These are phyloP conservation scores for Pseudocercospora fijiensis DNA, from an alignment of 2,329 filamentous ascomycete species.

Conservation along the genomic window DNA sequence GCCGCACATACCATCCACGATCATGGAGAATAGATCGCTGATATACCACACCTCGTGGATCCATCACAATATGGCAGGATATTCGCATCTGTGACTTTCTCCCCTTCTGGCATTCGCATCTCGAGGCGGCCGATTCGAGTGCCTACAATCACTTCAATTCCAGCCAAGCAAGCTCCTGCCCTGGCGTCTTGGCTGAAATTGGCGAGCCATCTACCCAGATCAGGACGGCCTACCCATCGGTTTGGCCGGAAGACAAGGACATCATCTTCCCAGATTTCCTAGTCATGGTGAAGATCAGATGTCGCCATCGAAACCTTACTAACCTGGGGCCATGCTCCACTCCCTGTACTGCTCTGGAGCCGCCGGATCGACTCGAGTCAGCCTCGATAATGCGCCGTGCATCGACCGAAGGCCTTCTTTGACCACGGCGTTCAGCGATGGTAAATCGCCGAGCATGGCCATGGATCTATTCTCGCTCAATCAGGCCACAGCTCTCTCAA, in stretches of 20 bases:
- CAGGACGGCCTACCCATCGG: constrained; percentile 8
- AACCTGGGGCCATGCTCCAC: constrained; percentile 6
- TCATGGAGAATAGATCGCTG: not conserved
- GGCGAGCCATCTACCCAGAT: constrained; percentile 12
- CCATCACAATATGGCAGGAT: constrained; percentile 15
- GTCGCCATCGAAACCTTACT: constrained; percentile 13
- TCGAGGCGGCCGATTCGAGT: constrained; percentile 12
- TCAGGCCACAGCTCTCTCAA: constrained; percentile 10
- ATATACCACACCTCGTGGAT: not conserved
- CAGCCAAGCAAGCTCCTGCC: constrained; percentile 15
- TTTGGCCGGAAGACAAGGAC: constrained; percentile 4
- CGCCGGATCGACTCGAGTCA: constrained; percentile 10
- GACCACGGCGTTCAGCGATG: constrained; percentile 11
- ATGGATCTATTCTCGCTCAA: not conserved
- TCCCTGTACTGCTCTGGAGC: constrained; percentile 9
- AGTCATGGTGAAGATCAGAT: constrained; percentile 11
- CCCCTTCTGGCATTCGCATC: constrained; percentile 4
- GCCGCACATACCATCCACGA: not conserved
- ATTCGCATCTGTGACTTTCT: constrained; percentile 9
- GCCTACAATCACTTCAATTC: constrained; percentile 15
- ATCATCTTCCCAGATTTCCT: constrained; percentile 10
- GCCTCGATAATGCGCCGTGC: constrained; percentile 12
- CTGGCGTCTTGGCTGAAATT: constrained; percentile 12
- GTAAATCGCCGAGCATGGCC: constrained; percentile 1
- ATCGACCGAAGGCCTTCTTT: constrained; percentile 14